Conservation (phyloP, 352 stramenopile species). For the Pythium oligandrum region DNA sequence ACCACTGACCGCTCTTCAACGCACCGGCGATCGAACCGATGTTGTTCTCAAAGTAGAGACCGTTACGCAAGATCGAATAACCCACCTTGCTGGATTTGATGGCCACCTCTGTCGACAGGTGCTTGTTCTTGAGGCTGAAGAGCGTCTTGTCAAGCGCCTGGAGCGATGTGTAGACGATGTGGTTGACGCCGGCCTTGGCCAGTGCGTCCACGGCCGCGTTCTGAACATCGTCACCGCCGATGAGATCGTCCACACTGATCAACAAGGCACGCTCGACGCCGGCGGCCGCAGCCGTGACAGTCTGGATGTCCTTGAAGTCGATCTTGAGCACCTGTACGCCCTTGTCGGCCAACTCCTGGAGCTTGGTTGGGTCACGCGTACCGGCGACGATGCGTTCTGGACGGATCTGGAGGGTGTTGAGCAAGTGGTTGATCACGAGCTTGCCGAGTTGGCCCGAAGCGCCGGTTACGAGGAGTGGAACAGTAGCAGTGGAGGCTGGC, state of each 20-base stretch:
- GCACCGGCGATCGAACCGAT: not conserved
- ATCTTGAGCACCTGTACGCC: not conserved
- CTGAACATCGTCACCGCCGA: not conserved
- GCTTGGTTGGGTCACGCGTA: not conserved
- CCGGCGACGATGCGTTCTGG: not conserved
- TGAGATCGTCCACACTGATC: not conserved
- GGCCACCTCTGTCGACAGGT: too few relatives aligned
- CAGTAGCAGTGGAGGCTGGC: too few relatives aligned
- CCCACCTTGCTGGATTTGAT: too few relatives aligned
- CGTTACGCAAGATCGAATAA: constrained; percentile 8
- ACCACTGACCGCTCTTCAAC: not conserved
- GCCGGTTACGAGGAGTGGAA: constrained; percentile 10
- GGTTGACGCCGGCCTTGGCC: not conserved
- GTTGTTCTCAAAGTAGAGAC: constrained; percentile 9
- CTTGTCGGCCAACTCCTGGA: not conserved
- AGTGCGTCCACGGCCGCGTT: not conserved
- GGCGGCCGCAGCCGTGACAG: not conserved
- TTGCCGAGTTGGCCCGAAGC: not conserved
- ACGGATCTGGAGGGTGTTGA: not conserved
- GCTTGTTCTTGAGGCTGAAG: too few relatives aligned
- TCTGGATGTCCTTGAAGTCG: not conserved
- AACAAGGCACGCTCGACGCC: not conserved
- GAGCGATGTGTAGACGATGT: not conserved
- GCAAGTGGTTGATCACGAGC: not conserved
- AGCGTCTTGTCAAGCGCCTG: not conserved